Evolutionary conservation across 2,329 filamentous ascomycete species (phyloP), one percentile per base, ranked within the genome.

Genomic region (Apiospora malaysiana): DNA sequence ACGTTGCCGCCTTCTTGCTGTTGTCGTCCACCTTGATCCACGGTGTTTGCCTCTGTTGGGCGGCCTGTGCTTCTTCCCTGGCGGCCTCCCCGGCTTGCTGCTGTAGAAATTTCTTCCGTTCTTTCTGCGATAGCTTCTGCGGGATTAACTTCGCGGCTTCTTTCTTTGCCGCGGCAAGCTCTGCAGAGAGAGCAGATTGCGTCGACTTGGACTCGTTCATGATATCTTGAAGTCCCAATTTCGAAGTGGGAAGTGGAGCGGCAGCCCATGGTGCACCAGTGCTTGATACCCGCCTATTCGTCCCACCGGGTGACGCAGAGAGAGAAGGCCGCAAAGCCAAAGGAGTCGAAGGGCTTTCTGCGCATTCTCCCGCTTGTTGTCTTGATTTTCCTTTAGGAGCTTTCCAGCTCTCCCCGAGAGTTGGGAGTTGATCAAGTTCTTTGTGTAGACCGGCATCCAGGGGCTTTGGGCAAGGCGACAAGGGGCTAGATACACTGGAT

Each of bases 61-160:
- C 74, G 32, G 74, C 72, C 66, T 80, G 74, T 7, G 79, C 72
- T 68, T 83, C 80, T 74, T 82, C 81, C 56, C 74, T 73, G 9
- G 83, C 80, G 43, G 80, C 82, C 71, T 86, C 82, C 46, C 83
- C 82, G 32, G 86, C 83, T 76, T 93, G 89, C 72, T 90, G 87
- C 76, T 94, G 92, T 76, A 94, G 89, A 74, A 94, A 89, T 78
- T 89, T 93, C 83, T 97, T 98, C 27, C 94, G 91, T 80, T 98
- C 95, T 78, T 96, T 97, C 76, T 98, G 96, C 0, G 95, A 97
- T 75, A 97, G 82, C 79, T 93, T 97, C 0, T 82, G 78, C 21
- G 83, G 82, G 0, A 83, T 76, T 49, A 77, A 69, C 74, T 83
- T 85, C 68, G 71, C 78, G 70, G 79, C 71, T 23, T 85, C 83